phyloP scores from a whole-genome alignment of 2,329 filamentous ascomycete genomes.

The Penicillium sp. region DNA sequence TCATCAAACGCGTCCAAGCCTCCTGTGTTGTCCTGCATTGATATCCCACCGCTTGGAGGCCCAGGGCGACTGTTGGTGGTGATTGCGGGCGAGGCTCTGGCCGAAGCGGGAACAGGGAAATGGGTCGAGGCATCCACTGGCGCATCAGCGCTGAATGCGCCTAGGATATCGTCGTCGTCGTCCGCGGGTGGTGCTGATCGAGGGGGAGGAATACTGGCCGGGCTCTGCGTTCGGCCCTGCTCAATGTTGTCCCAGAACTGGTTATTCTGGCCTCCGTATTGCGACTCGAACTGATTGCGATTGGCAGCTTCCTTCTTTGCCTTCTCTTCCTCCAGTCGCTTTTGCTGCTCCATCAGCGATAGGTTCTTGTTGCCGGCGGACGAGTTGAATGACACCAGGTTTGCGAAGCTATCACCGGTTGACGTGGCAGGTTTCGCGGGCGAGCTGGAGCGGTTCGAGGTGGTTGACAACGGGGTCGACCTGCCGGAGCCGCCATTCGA shows the following conservation, averaged over 20 bases:
- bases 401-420: conserved; percentile 60
- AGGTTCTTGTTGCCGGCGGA: conserved; percentile 63
- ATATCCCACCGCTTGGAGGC: conserved; percentile 15
- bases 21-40: conserved; percentile 20
- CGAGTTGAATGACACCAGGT: conserved; percentile 60
- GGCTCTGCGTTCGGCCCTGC: conserved; percentile 50
- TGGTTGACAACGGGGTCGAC: conserved; percentile 44
- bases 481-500: conserved; percentile 44
- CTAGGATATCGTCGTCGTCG: conserved; percentile 61
- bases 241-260: conserved; percentile 77
- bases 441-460: conserved; percentile 35
- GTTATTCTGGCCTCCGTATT: conserved; percentile 69
- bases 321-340: conserved; percentile 74
- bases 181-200: conserved; percentile 49
- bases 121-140: conserved; percentile 62
- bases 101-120: conserved; percentile 52
- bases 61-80: conserved; percentile 13
- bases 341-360: conserved; percentile 65
- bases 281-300: conserved; percentile 68
- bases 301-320: conserved; percentile 73
- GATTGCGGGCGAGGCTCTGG: conserved; percentile 29
- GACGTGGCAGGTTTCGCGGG: conserved; percentile 44
- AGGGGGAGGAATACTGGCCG: conserved; percentile 49
- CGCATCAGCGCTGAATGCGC: conserved; percentile 61
- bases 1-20: conserved; percentile 56